A percentile compares a stretch with the other conserved stretches of the same genome.
Evolutionary conservation across 306 rosid species (phyloP).

Genomic region (Crotalaria pallida): DNA sequence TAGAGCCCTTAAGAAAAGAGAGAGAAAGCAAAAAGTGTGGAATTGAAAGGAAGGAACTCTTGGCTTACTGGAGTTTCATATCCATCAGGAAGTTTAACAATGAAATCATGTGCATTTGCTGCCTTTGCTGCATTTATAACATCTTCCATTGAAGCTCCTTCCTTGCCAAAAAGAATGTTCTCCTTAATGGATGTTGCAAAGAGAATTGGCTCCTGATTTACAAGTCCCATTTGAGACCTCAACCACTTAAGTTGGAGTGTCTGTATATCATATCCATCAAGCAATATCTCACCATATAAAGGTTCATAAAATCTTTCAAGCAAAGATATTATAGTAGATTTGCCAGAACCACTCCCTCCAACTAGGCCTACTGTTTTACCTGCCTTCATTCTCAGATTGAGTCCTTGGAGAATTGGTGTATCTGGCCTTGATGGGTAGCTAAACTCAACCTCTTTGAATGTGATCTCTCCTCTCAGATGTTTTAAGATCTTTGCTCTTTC

Average conservation of each 20-base stretch:
- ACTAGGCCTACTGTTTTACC: constrained; percentile 68
- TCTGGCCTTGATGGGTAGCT: constrained; percentile 76
- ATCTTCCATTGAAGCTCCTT: constrained; percentile 58
- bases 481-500: constrained; percentile 40
- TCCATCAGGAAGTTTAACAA: constrained; percentile 52
- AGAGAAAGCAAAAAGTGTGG: neutral
- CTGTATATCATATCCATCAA: constrained; percentile 59
- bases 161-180: constrained; percentile 72
- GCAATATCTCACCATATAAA: constrained; percentile 46
- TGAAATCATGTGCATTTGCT: constrained; percentile 84
- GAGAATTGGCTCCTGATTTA: constrained; percentile 76
- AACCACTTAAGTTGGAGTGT: constrained; percentile 56
- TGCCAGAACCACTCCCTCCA: constrained; percentile 89
- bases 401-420: constrained; percentile 54
- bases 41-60: neutral
- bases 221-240: constrained; percentile 78
- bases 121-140: constrained; percentile 56
- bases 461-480: constrained; percentile 49
- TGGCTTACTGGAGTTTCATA: constrained; percentile 70
- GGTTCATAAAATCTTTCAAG: constrained; percentile 91
- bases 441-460: constrained; percentile 53
- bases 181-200: constrained; percentile 82
- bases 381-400: constrained; percentile 52
- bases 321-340: constrained; percentile 69
- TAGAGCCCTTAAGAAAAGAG: neutral